Percentiles rank a stretch among this genome's conserved stretches.
phyloP scores from a whole-genome alignment of 805 yeast genomes.

The Starmerella geochares region DNA sequence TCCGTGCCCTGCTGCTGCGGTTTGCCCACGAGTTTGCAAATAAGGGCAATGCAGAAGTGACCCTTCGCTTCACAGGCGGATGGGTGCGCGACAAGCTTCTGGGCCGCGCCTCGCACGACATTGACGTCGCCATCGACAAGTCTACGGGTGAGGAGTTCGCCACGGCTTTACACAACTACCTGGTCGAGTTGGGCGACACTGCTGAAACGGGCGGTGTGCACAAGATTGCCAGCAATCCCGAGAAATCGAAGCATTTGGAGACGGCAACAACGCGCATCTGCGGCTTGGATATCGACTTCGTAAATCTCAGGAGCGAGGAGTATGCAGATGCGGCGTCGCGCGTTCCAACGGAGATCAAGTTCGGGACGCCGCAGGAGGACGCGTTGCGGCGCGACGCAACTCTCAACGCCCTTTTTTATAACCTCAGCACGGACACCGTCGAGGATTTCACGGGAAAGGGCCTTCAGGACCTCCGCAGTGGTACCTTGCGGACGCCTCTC shows the following conservation, averaged over 20 bases:
- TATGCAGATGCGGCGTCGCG: conserved; percentile 66
- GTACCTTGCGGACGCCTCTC: conserved; percentile 78
- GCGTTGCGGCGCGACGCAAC: conserved; percentile 94
- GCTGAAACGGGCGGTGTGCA: conserved; percentile 41
- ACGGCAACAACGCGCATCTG: conserved; percentile 86
- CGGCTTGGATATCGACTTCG: conserved; percentile 85
- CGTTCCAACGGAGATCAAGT: conserved; percentile 62
- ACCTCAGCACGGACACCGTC: conserved; percentile 52
- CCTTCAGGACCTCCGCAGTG: conserved; percentile 54
- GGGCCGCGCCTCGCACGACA: conserved; percentile 70
- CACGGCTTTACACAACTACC: conserved; percentile 45
- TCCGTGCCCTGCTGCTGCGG: conserved; percentile 29
- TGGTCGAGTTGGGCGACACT: conserved; percentile 24
- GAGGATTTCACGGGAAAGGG: conserved; percentile 84
- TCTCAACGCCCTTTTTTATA: conserved; percentile 81
- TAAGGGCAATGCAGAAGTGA: conserved; percentile 31
- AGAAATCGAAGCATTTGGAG: conserved; percentile 88
- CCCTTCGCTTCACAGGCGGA: conserved; percentile 84
- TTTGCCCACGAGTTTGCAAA: conserved; percentile 27
- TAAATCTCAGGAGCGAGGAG: conserved; percentile 77
- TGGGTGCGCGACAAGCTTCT: conserved; percentile 95
- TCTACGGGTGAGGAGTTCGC: conserved; percentile 85
- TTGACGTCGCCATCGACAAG: conserved; percentile 82
- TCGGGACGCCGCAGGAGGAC: conserved; percentile 87
- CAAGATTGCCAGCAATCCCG: conserved; percentile 85